These are phyloP conservation scores for Dothideomycetes sp. DNA, from an alignment of 2,329 filamentous ascomycete genomes.

Conservation along the genomic window DNA sequence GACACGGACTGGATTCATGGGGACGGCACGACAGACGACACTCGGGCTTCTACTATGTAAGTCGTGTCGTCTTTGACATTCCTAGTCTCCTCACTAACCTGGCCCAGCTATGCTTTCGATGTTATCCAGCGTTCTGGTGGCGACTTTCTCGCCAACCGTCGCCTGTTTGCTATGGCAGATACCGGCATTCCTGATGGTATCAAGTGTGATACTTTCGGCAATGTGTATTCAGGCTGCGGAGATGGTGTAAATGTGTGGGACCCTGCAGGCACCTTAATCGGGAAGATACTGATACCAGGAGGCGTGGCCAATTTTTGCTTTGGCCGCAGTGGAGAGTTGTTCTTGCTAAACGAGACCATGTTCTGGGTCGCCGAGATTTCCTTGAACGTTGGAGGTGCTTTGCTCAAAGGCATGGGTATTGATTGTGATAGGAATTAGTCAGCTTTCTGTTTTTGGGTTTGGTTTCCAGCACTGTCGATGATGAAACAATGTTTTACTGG, in stretches of 20 bases:
- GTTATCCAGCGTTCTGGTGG: constrained; percentile 20
- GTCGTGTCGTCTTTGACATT: constrained; percentile 16
- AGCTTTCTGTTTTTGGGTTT: too few relatives aligned
- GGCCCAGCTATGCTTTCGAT: constrained; percentile 22
- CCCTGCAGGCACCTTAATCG: constrained; percentile 16
- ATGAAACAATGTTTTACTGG: too few relatives aligned
- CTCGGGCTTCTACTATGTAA: constrained; percentile 41
- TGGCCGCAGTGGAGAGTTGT: constrained; percentile 31
- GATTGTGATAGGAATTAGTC: neutral
- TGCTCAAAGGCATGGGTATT: constrained; percentile 9
- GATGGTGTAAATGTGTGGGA: constrained; percentile 16
- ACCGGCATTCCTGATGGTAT: constrained; percentile 15
- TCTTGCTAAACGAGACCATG: constrained; percentile 34
- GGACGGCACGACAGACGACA: constrained; percentile 35
- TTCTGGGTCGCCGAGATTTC: constrained; percentile 12
- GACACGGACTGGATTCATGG: constrained; percentile 41
- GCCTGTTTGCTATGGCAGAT: constrained; percentile 15
- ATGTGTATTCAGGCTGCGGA: constrained; percentile 16
- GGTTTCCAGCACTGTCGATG: too few relatives aligned
- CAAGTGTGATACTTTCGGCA: constrained; percentile 15
- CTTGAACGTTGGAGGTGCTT: constrained; percentile 7
- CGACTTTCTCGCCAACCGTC: constrained; percentile 14
- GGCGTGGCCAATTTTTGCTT: constrained; percentile 28
- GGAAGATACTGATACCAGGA: constrained; percentile 40
- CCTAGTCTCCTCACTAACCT: neutral